Percentiles rank a stretch among this genome's conserved stretches.
Evolutionary conservation across 2,329 filamentous ascomycete genomes (phyloP).

Genomic region (Epichloe elymi): DNA sequence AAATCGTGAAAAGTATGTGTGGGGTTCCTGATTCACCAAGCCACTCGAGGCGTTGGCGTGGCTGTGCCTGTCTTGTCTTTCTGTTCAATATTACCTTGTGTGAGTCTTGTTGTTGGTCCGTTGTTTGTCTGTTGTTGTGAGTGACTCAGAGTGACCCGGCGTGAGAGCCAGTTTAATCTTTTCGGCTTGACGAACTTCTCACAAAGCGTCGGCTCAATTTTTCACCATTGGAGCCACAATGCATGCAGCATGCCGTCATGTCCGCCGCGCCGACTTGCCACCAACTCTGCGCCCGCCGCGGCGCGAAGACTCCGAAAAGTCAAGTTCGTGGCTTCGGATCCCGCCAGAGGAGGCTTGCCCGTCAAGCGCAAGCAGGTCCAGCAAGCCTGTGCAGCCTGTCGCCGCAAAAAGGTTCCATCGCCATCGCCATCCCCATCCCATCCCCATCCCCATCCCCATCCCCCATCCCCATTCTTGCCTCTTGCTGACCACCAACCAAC

Average conservation of each 20-base stretch:
- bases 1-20: too few relatives aligned
- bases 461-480: background rate
- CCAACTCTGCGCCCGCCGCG: constrained; percentile 1
- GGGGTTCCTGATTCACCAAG: too few relatives aligned
- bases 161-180: background rate
- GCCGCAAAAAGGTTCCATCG: constrained; percentile 37
- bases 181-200: background rate
- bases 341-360: constrained; percentile 34
- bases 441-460: background rate
- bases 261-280: constrained; percentile 7
- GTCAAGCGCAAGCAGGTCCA: constrained; percentile 47
- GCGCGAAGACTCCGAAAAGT: constrained; percentile 28
- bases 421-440: background rate
- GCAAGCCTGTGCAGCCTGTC: constrained; percentile 42
- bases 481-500: constrained; percentile 4
- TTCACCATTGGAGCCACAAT: background rate
- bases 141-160: background rate
- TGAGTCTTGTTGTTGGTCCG: too few relatives aligned
- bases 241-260: constrained; percentile 9
- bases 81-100: too few relatives aligned
- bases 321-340: constrained; percentile 44
- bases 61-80: background rate
- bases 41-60: background rate
- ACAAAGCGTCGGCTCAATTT: background rate
- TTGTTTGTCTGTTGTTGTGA: too few relatives aligned